A percentile compares a stretch with the other conserved stretches of the same genome.
Evolutionary conservation across 805 yeast genomes (phyloP).

Genomic region (Nakazawaea holstii): DNA sequence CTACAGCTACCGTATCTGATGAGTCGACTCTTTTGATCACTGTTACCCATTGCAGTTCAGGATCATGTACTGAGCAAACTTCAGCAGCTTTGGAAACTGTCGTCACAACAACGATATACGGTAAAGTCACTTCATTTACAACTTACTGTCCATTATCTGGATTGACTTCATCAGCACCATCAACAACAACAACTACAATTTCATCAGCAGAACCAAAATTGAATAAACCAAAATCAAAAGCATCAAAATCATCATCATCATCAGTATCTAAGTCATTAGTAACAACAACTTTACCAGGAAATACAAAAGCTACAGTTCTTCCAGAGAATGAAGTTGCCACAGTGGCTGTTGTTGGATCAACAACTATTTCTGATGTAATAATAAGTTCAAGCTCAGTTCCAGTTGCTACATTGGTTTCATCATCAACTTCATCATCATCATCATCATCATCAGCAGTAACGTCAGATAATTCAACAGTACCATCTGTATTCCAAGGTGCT

Average conservation of each 20-base stretch:
- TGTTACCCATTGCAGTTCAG: slow-evolving; percentile 12
- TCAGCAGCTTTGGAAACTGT: slow-evolving; percentile 12
- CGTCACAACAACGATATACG: slow-evolving; percentile 14
- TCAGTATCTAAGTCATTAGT: slow-evolving; percentile 8
- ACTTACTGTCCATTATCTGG: slow-evolving; percentile 17
- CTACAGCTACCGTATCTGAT: slow-evolving; percentile 11
- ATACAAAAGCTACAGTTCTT: slow-evolving; percentile 7
- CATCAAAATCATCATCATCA: slow-evolving; percentile 1
- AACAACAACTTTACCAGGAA: slow-evolving; percentile 8
- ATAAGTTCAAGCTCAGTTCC: not conserved
- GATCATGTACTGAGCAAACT: slow-evolving; percentile 6
- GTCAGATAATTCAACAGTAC: slow-evolving; percentile 1
- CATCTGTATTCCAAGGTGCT: slow-evolving; percentile 5
- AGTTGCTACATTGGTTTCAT: slow-evolving; percentile 6
- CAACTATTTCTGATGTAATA: slow-evolving; percentile 12
- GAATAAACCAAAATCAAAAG: too few species aligned
- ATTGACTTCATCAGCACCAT: slow-evolving; percentile 1
- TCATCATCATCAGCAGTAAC: slow-evolving; percentile 9
- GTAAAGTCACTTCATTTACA: slow-evolving; percentile 15
- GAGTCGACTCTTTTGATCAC: slow-evolving; percentile 16
- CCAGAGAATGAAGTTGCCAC: slow-evolving; percentile 8
- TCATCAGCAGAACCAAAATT: not conserved
- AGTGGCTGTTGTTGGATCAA: slow-evolving; percentile 12
- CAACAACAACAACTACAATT: slow-evolving; percentile 5
- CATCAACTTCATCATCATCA: slow-evolving; percentile 8